Conservation (phyloP, 345 rosid species). For the Capsella bursapastoris region DNA sequence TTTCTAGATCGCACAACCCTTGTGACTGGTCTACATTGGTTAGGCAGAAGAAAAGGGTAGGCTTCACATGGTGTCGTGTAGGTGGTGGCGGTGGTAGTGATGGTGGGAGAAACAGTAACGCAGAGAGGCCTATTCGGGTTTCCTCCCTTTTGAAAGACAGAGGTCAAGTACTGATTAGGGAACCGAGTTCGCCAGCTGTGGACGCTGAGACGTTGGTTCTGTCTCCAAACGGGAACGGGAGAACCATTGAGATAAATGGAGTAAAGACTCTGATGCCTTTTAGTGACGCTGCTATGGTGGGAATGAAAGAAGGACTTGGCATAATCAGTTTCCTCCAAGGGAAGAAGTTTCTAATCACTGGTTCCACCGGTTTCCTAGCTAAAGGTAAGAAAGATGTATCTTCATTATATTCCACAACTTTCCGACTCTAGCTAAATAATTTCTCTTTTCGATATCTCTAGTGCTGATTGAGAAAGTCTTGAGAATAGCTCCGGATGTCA, state of each 20-base stretch:
- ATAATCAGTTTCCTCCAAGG: conserved; percentile 82
- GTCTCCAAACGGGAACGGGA: conserved; percentile 60
- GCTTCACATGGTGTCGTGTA: conserved; percentile 59
- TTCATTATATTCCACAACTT: not conserved
- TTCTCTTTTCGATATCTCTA: conserved; percentile 31
- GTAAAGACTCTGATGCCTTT: conserved; percentile 64
- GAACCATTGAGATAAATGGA: conserved; percentile 50
- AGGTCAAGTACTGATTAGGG: conserved; percentile 47
- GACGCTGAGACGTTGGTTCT: conserved; percentile 64
- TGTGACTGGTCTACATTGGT: conserved; percentile 36
- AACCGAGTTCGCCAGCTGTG: conserved; percentile 51
- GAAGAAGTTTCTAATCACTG: conserved; percentile 75
- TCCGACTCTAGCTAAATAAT: not conserved
- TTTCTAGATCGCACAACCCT: conserved; percentile 31
- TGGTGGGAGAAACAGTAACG: conserved; percentile 40
- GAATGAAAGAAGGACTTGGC: conserved; percentile 81
- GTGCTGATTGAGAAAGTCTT: conserved; percentile 92
- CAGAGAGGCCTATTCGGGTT: conserved; percentile 44
- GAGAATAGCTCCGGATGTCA: conserved; percentile 82
- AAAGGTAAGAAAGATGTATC: conserved; percentile 55
- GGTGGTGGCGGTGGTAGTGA: conserved; percentile 52
- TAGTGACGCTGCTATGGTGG: conserved; percentile 52
- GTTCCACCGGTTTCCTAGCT: conserved; percentile 93
- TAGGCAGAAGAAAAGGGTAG: conserved; percentile 43
- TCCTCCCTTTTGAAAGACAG: conserved; percentile 62